A percentile compares a stretch with the other conserved stretches of the same genome.
These are phyloP conservation scores for Quercus dentata DNA, from an alignment of 306 rosid genomes.

Conservation along the genomic window DNA sequence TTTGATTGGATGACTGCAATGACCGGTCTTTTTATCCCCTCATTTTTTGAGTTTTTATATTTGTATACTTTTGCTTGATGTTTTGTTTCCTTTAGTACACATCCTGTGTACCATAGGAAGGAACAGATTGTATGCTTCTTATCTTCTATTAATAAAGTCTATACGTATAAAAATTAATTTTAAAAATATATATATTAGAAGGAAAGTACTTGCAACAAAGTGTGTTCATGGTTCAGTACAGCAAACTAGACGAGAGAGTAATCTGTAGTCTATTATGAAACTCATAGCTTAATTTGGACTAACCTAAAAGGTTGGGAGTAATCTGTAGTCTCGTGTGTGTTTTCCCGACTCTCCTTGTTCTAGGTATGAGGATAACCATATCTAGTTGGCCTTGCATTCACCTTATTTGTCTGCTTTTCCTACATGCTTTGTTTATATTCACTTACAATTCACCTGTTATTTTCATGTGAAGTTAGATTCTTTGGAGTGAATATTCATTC, in stretches of 20 bases:
- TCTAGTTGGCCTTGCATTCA: not conserved
- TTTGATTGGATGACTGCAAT: too few species aligned
- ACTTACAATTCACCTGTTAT: not conserved
- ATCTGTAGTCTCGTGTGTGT: not conserved
- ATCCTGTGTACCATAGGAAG: too few species aligned
- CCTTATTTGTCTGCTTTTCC: not conserved
- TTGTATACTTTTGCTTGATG: too few species aligned
- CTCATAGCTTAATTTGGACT: not conserved
- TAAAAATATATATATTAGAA: not conserved
- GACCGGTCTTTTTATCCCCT: too few species aligned
- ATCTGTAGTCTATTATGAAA: not conserved
- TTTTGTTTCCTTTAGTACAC: too few species aligned
- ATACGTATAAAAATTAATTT: not conserved
- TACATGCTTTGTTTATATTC: not conserved
- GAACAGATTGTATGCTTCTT: too few species aligned
- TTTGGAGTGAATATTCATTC: too few species aligned
- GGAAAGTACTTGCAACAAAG: not conserved
- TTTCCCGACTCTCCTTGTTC: not conserved
- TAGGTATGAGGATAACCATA: not conserved
- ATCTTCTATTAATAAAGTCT: not conserved
- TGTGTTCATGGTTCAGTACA: slow-evolving; percentile 1
- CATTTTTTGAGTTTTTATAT: too few species aligned
- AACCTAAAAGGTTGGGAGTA: not conserved
- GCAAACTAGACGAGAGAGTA: not conserved
- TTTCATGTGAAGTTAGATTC: not conserved